Base-by-base conservation (phyloP, 1,139 yeast genomes). In the Candida sanyaensis region DNA sequence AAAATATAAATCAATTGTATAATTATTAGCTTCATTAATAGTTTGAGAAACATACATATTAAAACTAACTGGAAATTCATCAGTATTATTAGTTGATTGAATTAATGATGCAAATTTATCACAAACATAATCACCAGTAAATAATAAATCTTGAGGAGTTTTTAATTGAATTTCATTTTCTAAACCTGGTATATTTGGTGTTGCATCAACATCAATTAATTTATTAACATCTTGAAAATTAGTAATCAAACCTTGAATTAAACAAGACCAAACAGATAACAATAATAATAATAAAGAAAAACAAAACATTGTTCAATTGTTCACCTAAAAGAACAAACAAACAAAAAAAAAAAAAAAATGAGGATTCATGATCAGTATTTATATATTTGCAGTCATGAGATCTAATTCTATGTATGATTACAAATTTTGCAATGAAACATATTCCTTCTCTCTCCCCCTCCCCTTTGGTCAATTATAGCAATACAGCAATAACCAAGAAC, bases 171-270 rank as follows among this genome's bases (percentile, higher is more conserved):
- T 17, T n/a, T 21, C 10, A 10, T 31, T n/a, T 8, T 36, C 41
- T 13, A n/a, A 38, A 8, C 42, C 44, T 13, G 42, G 51, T 17
- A 37, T 28, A 6, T 41, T 39, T 29, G 27, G 38, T 10, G 38
- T 11, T 8, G 23, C 10, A 13, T 37, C 17, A 17, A 23, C 9
- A 10, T 33, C 24, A 7, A 9, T 17, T 17, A 29, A 41, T 51
- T 58, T 23, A 46, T 53, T 17, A 44, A 47, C 40, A 44, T 51
- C 23, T 26, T 55, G 11, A 54, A 56, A 38, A 44, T 64, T 32
- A 67, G 72, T 7, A 53, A 57, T 23, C 71, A 66, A 47, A 65
- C 61, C 46, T 50, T 68, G 50, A 66, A 63, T 43, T 50, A 63
- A 36, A 36, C 28, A 9, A 37, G 62, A 57, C 31, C 61, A 48